These are phyloP conservation scores for Fusarium miscanthi DNA, from an alignment of 2,329 filamentous ascomycete species.

Conservation along the genomic window DNA sequence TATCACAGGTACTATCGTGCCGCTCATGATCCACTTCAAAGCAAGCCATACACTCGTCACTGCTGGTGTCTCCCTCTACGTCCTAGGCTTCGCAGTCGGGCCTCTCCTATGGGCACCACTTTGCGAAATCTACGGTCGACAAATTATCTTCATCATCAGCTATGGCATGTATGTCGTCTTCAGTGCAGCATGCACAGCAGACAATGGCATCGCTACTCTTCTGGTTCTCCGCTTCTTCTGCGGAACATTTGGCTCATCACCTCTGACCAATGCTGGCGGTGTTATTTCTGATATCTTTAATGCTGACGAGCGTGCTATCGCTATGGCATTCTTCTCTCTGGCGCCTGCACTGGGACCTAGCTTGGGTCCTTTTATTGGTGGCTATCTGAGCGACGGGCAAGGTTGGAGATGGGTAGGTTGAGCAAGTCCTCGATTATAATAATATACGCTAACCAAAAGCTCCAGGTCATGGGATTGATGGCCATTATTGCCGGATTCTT, in stretches of 20 bases:
- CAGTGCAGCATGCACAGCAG: conserved; percentile 68
- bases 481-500: conserved; percentile 68
- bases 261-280: conserved; percentile 71
- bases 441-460: neutral
- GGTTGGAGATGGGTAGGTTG: conserved; percentile 67
- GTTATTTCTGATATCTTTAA: conserved; percentile 73
- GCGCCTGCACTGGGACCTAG: conserved; percentile 73
- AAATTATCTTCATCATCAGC: conserved; percentile 68
- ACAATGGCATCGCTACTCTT: conserved; percentile 67
- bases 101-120: conserved; percentile 75
- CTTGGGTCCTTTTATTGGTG: conserved; percentile 69
- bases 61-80: conserved; percentile 72
- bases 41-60: conserved; percentile 64
- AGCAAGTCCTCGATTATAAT: accelerated
- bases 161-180: conserved; percentile 70
- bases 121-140: conserved; percentile 71
- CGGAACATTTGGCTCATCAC: conserved; percentile 70
- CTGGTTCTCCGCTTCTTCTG: conserved; percentile 76
- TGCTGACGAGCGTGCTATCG: conserved; percentile 64
- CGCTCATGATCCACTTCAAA: conserved; percentile 67
- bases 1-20: conserved; percentile 47
- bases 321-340: conserved; percentile 69
- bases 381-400: conserved; percentile 67
- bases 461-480: conserved; percentile 68
- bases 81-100: conserved; percentile 70